Base-by-base conservation (phyloP, 306 rosid species). In the Quercus variabilis region DNA sequence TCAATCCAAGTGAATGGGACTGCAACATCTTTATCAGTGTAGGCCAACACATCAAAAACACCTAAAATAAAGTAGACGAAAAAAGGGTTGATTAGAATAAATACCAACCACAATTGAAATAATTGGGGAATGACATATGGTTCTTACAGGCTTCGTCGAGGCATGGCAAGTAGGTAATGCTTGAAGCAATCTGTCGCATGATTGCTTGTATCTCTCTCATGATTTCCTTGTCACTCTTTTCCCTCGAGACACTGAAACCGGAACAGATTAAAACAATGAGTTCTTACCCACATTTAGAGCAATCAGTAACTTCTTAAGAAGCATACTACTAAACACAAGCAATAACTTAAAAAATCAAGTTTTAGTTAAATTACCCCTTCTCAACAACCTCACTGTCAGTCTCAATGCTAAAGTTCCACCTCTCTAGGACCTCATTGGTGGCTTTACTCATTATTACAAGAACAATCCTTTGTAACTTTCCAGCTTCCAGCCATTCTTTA, bases 151-250 rank as follows among this genome's bases (percentile, higher is more conserved):
- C 80, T 79, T 93, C 99, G 43, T 96, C 99, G 19, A 96, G 88
- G 89, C 99, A 96, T 30, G 99, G 99, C 90, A 96, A 83, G 81
- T 96, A 96, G 80, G 99, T 96, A 81, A 96, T 96, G 85, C 99
- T 93, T 1, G 99, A 96, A 72, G 99, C 99, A 89, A 96, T 93
- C 90, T 96, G 99, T 59, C 99, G 76, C 99, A 96, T 96, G 74
- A 96, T 93, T 17, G 99, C 99, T 82, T 96, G 99, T 59, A 96
- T 96, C 88, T 96, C 99, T 80, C 99, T 93, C 99, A 96, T 96
- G 57, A 96, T 96, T 88, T 93, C 98, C 79, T 93, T 96, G 80
- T 96, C 99, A 81, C 99, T 96, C 88, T 93, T 96, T 78, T 96
- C 97, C 90, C 94, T 93, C 3, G 96, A 89, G 46, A 88, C 90